phyloP scores from a whole-genome alignment of 768 basidiomycete species.

The Amanita inopinata region DNA sequence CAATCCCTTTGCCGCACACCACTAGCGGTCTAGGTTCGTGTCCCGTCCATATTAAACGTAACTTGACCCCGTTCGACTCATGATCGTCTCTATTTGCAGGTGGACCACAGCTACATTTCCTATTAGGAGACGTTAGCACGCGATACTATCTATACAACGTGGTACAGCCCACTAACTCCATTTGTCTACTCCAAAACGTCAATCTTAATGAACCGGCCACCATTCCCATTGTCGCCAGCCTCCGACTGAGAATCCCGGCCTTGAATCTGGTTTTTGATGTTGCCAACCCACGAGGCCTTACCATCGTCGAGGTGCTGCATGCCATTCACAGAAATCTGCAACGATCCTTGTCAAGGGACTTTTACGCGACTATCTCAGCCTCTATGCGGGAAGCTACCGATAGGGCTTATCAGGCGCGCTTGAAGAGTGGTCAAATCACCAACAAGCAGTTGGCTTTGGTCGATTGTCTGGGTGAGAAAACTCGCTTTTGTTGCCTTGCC shows the following conservation, averaged over 20 bases:
- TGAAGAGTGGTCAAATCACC: constrained; percentile 1
- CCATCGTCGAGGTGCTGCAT: constrained; percentile 3
- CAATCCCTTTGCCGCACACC: constrained; percentile 5
- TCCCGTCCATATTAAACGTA: too few relatives aligned
- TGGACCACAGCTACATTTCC: too few relatives aligned
- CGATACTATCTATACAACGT: neutral
- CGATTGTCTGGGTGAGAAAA: constrained; percentile 9
- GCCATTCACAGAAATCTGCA: neutral
- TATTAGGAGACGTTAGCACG: neutral
- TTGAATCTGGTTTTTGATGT: constrained; percentile 7
- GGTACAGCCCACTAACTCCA: neutral
- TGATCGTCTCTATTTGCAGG: too few relatives aligned
- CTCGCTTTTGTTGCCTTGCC: neutral
- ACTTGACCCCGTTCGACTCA: too few relatives aligned
- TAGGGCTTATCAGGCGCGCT: neutral
- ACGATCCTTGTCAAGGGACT: constrained; percentile 6
- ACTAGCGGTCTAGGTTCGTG: constrained; percentile 2
- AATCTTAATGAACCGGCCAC: neutral
- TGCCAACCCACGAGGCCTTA: constrained; percentile 5
- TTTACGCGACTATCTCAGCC: neutral
- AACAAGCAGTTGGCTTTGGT: constrained; percentile 7
- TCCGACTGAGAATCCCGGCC: constrained; percentile 3
- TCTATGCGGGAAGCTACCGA: constrained; percentile 1
- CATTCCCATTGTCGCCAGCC: neutral
- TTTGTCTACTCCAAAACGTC: neutral